Base-by-base conservation (phyloP, 352 stramenopile species). In the Globisporangium paroecandrum region DNA sequence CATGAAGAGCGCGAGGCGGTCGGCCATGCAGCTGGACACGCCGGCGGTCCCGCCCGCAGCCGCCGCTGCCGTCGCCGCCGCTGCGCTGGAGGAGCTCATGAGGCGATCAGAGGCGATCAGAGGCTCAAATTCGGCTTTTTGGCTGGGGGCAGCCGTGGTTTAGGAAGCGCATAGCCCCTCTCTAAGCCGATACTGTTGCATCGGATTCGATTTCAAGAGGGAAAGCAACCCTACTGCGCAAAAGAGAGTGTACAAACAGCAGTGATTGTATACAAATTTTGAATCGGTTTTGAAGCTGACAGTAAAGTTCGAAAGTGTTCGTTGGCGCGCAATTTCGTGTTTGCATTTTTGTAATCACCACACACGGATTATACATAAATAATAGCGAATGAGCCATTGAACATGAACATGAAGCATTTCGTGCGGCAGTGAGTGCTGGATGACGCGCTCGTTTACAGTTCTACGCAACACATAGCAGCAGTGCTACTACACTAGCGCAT, bases 1-100 rank as follows among this genome's bases (percentile, higher is more conserved):
- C 70, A 93, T 83, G 55, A 93, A 85, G 34, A 77, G 74, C 65
- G 69, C 77, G 56, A 93, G 80, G 53, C 82, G 80, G 43, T 89
- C 80, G 41, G 83, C 78, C 34, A 74, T 68, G 34, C 81, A 81
- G 62, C 18, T 70, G 46, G 2, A 51, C 20, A 9, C 72, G 62
- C 65, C 73, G 6, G 70, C 73, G 53, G 65, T 58, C 9, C 53
- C 41, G 6, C 41, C 58, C 20, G 24, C 47, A n/a, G 65, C 43
- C 34, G 65, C 65, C 25, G 18, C n/a, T 18, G 47, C 46, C 24
- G 25, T 63, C 72, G 73, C 71, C 62, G 38, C 66, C 59, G 60
- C 78, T 76, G 61, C 60, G 51, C 54, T 56, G 25, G 58, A 32
- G 25, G 53, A 63, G 47, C 64, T 69, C 56, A 62, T 69, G 64